Conservation (phyloP, 352 stramenopile species). For the Phytopythium ostracodes region DNA sequence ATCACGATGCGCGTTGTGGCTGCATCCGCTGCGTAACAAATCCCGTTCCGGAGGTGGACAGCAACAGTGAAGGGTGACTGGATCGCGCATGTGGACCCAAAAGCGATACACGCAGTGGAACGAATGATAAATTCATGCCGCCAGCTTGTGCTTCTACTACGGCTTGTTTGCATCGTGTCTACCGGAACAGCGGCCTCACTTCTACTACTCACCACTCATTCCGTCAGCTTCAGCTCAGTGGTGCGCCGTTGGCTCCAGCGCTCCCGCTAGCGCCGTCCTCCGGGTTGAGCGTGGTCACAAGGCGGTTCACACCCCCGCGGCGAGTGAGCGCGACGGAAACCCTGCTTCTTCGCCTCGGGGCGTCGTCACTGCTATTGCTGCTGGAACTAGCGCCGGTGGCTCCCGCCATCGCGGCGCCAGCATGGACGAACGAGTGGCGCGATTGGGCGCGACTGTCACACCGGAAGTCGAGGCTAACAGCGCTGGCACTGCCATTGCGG, state of each 20-base stretch:
- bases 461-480: not conserved
- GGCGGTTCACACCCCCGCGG: not conserved
- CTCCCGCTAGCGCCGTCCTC: not conserved
- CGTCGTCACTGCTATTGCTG: not conserved
- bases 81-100: no score
- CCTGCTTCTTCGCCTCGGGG: not conserved
- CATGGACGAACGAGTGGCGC: not conserved
- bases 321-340: not conserved
- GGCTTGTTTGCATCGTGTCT: not conserved
- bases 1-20: not conserved
- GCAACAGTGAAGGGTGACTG: not conserved
- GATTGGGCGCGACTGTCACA: not conserved
- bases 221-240: not conserved
- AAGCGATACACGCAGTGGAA: not conserved
- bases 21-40: not conserved
- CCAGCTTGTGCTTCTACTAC: not conserved
- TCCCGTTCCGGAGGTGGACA: not conserved
- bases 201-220: not conserved
- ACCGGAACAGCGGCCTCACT: not conserved
- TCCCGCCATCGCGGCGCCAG: not conserved
- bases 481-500: not conserved
- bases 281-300: not conserved
- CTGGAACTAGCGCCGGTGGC: not conserved
- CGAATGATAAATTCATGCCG: not conserved
- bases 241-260: not conserved